Percentiles rank a stretch among this genome's conserved stretches.
phyloP scores from a whole-genome alignment of 371 early-diverging fungal genomes.

The Basidiobolus meristosporus region DNA sequence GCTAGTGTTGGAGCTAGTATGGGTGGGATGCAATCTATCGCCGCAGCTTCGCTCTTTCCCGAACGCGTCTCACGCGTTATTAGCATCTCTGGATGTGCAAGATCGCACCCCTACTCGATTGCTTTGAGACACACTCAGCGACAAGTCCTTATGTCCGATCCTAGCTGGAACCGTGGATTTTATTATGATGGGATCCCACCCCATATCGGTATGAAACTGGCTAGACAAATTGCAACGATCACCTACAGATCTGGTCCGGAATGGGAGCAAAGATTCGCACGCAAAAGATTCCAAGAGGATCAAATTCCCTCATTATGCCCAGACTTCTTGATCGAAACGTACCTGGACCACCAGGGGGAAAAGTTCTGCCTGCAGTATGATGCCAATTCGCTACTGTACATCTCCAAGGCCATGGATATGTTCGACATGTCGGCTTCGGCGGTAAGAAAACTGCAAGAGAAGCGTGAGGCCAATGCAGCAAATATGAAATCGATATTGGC shows the following conservation, averaged over 20 bases:
- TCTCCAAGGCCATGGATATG: constrained; percentile 94
- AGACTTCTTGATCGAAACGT: constrained; percentile 88
- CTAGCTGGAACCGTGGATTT: constrained; percentile 84
- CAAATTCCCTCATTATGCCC: constrained; percentile 70
- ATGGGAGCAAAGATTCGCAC: constrained; percentile 89
- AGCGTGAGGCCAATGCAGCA: constrained; percentile 15
- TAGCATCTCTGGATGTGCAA: constrained; percentile 77
- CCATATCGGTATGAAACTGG: constrained; percentile 89
- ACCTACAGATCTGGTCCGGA: constrained; percentile 89
- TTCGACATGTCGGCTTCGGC: constrained; percentile 69
- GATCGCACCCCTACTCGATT: constrained; percentile 90
- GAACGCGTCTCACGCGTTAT: constrained; percentile 63
- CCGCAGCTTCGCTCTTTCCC: constrained; percentile 65
- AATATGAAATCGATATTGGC: constrained; percentile 1
- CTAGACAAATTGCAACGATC: constrained; percentile 74
- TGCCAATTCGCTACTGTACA: constrained; percentile 80
- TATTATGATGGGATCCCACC: constrained; percentile 84
- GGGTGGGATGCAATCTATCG: constrained; percentile 91
- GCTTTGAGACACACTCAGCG: constrained; percentile 81
- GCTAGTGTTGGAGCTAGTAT: constrained; percentile 86
- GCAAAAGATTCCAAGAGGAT: constrained; percentile 50
- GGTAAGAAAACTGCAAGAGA: constrained; percentile 15
- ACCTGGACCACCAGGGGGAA: constrained; percentile 90
- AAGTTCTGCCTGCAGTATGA: constrained; percentile 84
- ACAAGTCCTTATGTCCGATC: constrained; percentile 85